Base-by-base conservation (phyloP, 257 asterid genomes). In the Ocimum tenuiflorum region DNA sequence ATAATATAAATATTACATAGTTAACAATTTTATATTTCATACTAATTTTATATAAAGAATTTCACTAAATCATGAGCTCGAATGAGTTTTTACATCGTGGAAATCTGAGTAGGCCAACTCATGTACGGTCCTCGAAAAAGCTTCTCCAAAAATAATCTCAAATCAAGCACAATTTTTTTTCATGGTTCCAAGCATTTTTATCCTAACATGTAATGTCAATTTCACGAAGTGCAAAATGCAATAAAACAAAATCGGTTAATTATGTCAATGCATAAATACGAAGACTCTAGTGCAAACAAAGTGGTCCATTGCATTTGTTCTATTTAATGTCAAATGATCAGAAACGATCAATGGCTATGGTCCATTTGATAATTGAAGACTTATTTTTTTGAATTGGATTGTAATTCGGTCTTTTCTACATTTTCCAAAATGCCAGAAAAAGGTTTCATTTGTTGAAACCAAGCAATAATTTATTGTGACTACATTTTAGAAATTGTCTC, bases 231-330 rank as follows among this genome's bases (percentile, higher is more conserved):
- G 10, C 27, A 62, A 55, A 63, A 20, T 56, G 3, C 17, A 19
- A 61, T 61, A 38, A 42, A 18, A 39, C 17, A 49, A 69, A 15
- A 50, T 41, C 17, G 13, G 13, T 45, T 43, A 42, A 7, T 18
- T 18, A 57, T 45, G n/a, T 31, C 3, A 2, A 63, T 47, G 12
- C 15, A 8, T 15, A 14, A 46, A 35, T 57, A 36, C 13, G 68
- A 57, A 42, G 20, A 47, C 18, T n/a, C n/a, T 55, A 54, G 41
- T 33, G 51, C 46, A 56, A 27, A 35, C 55, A 50, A 65, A 38
- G 76, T 71, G 76, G 76, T 63, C 71, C 71, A 63, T 15, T 36
- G n/a, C 20, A 22, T 69, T 57, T 72, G 46, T 15, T 65, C 6
- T 23, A 61, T 49, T 61, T 3, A 9, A 56, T 64, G 62, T 29